A percentile compares a stretch with the other conserved stretches of the same genome.
Conservation (phyloP, 2,329 filamentous ascomycete species). For the Curvularia sp. region DNA sequence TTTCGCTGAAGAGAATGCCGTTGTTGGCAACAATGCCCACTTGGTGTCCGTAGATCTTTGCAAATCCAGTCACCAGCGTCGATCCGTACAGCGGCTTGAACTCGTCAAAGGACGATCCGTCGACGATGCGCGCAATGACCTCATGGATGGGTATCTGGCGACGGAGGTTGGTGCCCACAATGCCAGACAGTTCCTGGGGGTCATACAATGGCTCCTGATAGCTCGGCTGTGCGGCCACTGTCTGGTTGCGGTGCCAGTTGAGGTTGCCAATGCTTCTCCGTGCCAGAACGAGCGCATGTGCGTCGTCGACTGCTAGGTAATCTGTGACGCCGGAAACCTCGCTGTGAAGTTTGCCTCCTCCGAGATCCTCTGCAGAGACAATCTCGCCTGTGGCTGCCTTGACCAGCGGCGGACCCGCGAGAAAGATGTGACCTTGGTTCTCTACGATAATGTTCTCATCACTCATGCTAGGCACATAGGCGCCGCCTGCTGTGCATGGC, state of each 20-base stretch:
- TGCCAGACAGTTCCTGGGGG: constrained; percentile 80
- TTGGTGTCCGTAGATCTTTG: constrained; percentile 83
- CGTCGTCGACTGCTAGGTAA: constrained; percentile 92
- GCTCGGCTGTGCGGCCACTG: constrained; percentile 41
- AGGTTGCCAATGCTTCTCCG: constrained; percentile 85
- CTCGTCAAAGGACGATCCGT: constrained; percentile 87
- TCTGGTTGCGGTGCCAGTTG: constrained; percentile 73
- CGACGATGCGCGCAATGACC: constrained; percentile 90
- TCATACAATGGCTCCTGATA: constrained; percentile 82
- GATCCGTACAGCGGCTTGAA: constrained; percentile 93
- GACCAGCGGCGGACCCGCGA: constrained; percentile 91
- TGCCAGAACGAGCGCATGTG: constrained; percentile 86
- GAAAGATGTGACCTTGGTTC: constrained; percentile 95
- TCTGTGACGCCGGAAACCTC: constrained; percentile 93
- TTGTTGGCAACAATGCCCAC: constrained; percentile 97
- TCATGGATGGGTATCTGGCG: constrained; percentile 86
- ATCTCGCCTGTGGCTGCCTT: constrained; percentile 95
- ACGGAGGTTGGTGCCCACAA: constrained; percentile 88
- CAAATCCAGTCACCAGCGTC: constrained; percentile 89
- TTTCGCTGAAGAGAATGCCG: constrained; percentile 90
- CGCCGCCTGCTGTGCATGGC: constrained; percentile 92
- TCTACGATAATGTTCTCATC: constrained; percentile 97
- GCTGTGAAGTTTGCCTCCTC: constrained; percentile 87
- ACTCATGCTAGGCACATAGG: constrained; percentile 96
- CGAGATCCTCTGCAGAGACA: constrained; percentile 88